Evolutionary conservation across 495 filamentous ascomycete genomes (phyloP), one percentile per base, ranked within the genome.

Genomic region (Xylaria curta): DNA sequence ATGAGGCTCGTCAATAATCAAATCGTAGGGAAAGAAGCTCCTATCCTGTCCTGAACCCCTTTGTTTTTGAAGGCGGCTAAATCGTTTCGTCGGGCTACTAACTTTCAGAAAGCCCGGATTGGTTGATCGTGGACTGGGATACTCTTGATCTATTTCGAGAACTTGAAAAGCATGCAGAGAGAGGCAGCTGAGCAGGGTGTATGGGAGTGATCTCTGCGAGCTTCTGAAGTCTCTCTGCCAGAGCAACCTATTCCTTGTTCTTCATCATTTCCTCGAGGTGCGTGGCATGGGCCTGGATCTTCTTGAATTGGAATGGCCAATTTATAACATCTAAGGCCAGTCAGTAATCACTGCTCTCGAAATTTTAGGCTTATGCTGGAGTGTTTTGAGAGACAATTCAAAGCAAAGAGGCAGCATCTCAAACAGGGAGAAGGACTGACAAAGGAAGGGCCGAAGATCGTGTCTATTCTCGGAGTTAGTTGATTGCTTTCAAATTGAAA

Each of bases 221-320:
- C 24, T 61, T 40, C 58, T 61, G n/a, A 61, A 61, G 40, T 61
- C 33, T 61, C 58, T 61, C 58, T 61, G 54, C 54, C 54, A 58
- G 49, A 53, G n/a, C 36, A 38, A 53, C 7, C 10, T 53, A 53
- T 53, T 53, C 24, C 49, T 53, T 53, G 21, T 26, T 53, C 21
- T 53, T 53, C 49, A 53, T 53, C 49, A 53, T 53, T 24, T 53
- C 49, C 33, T 61, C 58, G 0, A 61, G 19, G 33, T 61, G 58
- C 33, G 9, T 38, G 7, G 58, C 58, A 61, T 61, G 58, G 8
- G 28, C 33, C 10, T 40, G 15, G 15, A 61, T 61, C n/a, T 61
- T 61, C 31, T 61, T 40, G 58, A 61, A 61, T 38, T 61, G 58
- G 58, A 38, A 61, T 7, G 58, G 58, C 56, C 58, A 61, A 42